Conservation (phyloP, 176 grass and related monocot species). For the Hordeum vulgare region DNA sequence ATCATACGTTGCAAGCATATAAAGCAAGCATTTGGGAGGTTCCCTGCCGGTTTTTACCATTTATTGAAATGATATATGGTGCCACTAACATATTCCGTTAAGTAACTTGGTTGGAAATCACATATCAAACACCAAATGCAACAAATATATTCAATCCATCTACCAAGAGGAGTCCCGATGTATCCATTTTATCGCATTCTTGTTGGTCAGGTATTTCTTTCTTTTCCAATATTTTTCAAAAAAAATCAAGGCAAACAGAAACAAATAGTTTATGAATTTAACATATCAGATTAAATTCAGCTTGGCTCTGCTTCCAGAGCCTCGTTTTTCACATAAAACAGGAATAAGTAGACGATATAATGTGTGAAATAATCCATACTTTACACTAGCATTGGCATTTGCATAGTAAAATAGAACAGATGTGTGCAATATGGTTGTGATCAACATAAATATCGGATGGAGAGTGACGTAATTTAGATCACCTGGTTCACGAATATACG, state of each 20-base stretch:
- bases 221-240: neutral
- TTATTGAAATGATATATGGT: neutral
- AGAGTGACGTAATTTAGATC: conserved; percentile 3
- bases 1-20: neutral
- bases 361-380: neutral
- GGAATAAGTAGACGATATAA: neutral
- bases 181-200: neutral
- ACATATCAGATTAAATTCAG: neutral
- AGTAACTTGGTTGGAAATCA: neutral
- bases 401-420: neutral
- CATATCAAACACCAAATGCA: neutral
- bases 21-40: neutral
- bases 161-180: neutral
- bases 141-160: neutral
- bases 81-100: neutral
- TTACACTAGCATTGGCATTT: neutral
- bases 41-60: neutral
- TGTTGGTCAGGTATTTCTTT: neutral
- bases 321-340: neutral
- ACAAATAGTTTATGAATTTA: neutral
- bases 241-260: neutral
- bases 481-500: conserved; percentile 99
- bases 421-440: conserved; percentile 17
- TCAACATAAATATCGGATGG: neutral
- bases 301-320: neutral